Conservation (phyloP, 805 yeast species). For the Ogataea trehaloabstinens region DNA sequence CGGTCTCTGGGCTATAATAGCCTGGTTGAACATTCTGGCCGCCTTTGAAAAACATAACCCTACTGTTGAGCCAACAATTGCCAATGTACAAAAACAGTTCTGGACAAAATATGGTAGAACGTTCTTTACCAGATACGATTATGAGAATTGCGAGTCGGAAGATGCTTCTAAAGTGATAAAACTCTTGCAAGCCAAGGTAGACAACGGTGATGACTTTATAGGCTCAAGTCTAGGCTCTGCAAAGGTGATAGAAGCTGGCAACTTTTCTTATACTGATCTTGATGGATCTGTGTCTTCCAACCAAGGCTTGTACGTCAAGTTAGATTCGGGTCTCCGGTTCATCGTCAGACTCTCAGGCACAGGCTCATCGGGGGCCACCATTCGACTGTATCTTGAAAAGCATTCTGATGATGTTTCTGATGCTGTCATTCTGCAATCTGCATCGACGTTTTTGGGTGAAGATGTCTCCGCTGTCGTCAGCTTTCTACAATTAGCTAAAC, state of each 20-base stretch:
- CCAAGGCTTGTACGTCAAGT: constrained; percentile 86
- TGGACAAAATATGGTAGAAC: constrained; percentile 95
- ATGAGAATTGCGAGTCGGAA: constrained; percentile 74
- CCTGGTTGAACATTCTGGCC: constrained; percentile 95
- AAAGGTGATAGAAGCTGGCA: constrained; percentile 72
- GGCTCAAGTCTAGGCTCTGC: constrained; percentile 53
- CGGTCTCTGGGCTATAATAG: constrained; percentile 96
- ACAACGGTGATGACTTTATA: constrained; percentile 35
- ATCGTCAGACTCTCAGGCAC: constrained; percentile 94
- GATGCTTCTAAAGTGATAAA: constrained; percentile 72
- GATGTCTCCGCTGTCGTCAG: constrained; percentile 63
- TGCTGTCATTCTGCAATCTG: constrained; percentile 42
- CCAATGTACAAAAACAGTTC: constrained; percentile 76
- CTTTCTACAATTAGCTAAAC: constrained; percentile 69
- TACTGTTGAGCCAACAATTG: constrained; percentile 51
- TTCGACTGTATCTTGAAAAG: constrained; percentile 86
- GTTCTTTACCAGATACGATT: constrained; percentile 95
- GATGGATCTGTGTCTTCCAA: constrained; percentile 87
- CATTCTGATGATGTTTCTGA: constrained; percentile 60
- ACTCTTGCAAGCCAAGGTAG: constrained; percentile 41
- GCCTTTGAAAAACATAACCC: constrained; percentile 65
- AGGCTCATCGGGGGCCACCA: constrained; percentile 97
- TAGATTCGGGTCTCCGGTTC: constrained; percentile 78
- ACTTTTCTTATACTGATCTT: constrained; percentile 88
- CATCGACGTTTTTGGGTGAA: constrained; percentile 64